Evolutionary conservation across 306 rosid species (phyloP), one percentile per base, ranked within the genome.

Genomic region (Cucurbita argyrosperma): DNA sequence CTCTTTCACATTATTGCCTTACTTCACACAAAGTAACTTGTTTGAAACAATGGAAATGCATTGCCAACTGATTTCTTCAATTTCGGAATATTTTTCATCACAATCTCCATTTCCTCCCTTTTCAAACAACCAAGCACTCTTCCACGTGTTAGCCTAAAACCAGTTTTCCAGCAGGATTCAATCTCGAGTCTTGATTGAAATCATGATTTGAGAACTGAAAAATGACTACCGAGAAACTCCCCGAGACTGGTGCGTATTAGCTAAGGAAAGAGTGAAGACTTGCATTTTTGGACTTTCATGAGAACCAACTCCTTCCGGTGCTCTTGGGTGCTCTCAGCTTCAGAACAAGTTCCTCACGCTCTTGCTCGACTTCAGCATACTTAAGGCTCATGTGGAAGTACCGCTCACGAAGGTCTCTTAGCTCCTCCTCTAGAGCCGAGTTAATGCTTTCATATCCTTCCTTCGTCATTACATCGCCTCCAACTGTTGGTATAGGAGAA

Each of bases 281-380:
- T 74, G 62, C 46, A 6, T 76, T 10, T 6, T 47, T 57, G 5
- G 49, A 38, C 65, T 68, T 80, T 86, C 73, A 89, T 61, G 83
- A 84, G 76, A 87, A 79, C 94, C 96, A 90, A 54, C 92, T 82
- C 78, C 83, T 93, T 75, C 78, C 82, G 23, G 76, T 77, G 38
- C 67, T 80, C 74, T 80, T 87, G 74, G 85, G 60, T 78, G 68
- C 67, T 81, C 55, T 94, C 59, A 94, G 91, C 83, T 83, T 85
- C 97, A 94, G 91, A 62, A 94, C 99, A 74, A 91, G 97, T 51
- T 94, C 92, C 80, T 91, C 99, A 10, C 97, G 96, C 85, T 88
- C 82, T 75, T 92, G 79, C 86, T 91, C 99, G 21, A 84, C 99
- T 81, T 94, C 96, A 0, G 97, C 99, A 51, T 89, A 94, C 84